phyloP scores from a whole-genome alignment of 805 yeast species.

The Wickerhamiella alocasiicola region DNA sequence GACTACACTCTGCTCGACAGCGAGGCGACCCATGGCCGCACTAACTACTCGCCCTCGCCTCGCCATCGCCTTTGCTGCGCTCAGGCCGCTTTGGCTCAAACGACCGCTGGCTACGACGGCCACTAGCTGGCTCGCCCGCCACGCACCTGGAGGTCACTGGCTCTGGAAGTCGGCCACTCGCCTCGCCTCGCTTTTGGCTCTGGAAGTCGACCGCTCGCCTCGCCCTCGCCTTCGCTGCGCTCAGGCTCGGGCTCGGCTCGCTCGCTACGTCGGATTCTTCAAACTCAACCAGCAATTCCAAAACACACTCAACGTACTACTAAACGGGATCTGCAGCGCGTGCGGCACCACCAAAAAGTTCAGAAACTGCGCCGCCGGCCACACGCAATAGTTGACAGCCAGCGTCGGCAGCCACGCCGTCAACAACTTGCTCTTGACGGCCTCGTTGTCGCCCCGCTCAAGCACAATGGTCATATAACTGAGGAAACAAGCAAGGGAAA shows the following conservation, averaged over 20 bases:
- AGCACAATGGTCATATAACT: slow-evolving; percentile 71
- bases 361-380: slow-evolving; percentile 78
- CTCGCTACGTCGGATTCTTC: slow-evolving; percentile 45
- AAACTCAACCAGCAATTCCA: slow-evolving; percentile 92
- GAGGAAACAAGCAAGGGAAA: slow-evolving; percentile 68
- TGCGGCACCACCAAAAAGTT: slow-evolving; percentile 71
- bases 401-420: slow-evolving; percentile 51
- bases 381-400: slow-evolving; percentile 64
- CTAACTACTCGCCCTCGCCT: slow-evolving; percentile 59
- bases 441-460: slow-evolving; percentile 58
- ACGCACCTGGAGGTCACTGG: too few relatives aligned
- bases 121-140: too few relatives aligned
- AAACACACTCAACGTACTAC: slow-evolving; percentile 72
- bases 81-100: too few relatives aligned
- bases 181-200: too few relatives aligned
- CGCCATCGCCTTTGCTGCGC: too few relatives aligned
- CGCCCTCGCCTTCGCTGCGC: too few relatives aligned
- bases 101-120: too few relatives aligned
- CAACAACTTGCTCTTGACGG: slow-evolving; percentile 50
- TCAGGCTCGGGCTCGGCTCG: too few relatives aligned
- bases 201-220: too few relatives aligned
- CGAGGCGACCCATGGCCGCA: slow-evolving; percentile 51
- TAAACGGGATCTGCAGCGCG: slow-evolving; percentile 81
- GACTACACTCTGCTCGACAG: slow-evolving; percentile 57
- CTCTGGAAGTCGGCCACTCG: too few relatives aligned